Evolutionary conservation across 2,329 filamentous ascomycete genomes (phyloP), one percentile per base, ranked within the genome.

Genomic region (Botryosphaeria dothidea): DNA sequence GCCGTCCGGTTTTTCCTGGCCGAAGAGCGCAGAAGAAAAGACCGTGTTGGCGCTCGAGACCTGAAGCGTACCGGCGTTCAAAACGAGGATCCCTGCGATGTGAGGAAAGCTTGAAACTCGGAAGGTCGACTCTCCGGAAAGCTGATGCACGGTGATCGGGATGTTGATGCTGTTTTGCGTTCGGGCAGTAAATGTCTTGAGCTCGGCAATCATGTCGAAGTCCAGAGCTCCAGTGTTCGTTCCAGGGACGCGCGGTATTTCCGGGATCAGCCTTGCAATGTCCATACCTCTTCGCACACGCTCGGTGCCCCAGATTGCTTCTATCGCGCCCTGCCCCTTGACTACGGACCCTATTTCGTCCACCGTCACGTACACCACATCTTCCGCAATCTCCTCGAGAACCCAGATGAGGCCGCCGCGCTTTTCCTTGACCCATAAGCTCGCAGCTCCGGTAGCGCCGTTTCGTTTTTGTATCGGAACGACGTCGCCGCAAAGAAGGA

Each of bases 351-450:
- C 93, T 29, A 92, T 88, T 65, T 93, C 89, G 73, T 96, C 91
- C 21, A 96, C 84, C 11, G 83, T 85, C 48, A 99, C 79, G 67
- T 88, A 86, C 3, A 92, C 93, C 43, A 95, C 89, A 75, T 99
- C 93, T 78, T 99, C 95, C 64, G 94, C 92, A 67, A 99, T 98
- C 78, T 99, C 95, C 76, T 99, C 95, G 2, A 99, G 80, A 8
- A 99, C 95, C 95, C 95, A 99, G 66, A 99, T 98, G 66, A 99
- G 80, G 9, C 94, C 93, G 61, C 92, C 89, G 56, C 90, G 87
- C 78, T 99, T 99, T 78, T 99, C 95, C 81, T 99, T 99, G 3
- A 99, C 95, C 95, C 95, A 99, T 43, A 99, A 81, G 78, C 93
- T 98, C 41, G 95, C 95, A 65, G 95, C 93, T 2, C 95, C 95